Base-by-base conservation (phyloP, 2,329 filamentous ascomycete species). In the Penicillium concentricum region DNA sequence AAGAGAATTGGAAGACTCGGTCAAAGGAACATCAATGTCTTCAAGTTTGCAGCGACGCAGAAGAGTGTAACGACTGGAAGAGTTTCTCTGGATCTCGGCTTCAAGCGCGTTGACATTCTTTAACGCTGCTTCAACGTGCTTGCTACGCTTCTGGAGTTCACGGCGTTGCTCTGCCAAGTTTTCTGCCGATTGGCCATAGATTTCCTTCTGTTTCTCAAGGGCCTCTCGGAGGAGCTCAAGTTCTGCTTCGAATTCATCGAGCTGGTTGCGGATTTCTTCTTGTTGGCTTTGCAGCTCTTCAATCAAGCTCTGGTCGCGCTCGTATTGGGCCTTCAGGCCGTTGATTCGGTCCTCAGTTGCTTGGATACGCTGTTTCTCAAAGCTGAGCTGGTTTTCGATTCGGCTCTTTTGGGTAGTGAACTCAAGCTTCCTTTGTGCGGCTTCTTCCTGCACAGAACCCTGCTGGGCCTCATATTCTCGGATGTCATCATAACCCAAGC, bases 381-480 rank as follows among this genome's bases (percentile, higher is more conserved):
- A 87, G 59, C 77, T 81, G 48, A 87, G 76, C 63, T 85, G 79
- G 63, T 84, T 85, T 63, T 86, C 79, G 45, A 88, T 79, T 51
- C 79, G 81, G 58, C 81, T 85, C 64, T 82, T 83, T 71, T 99
- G 94, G 4, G 89, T 87, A 54, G 88, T 89, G 67, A 96, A 97
- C 63, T 92, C 87, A 51, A 90, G 87, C 61, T 91, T 91, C 79
- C 92, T 92, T 74, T 94, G 87, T 0, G 88, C 87, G 43, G 90
- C 90, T 72, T 97, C 91, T 72, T 96, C 91, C 74, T 97, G 92
- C 47, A 96, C 79, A 41, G 89, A 92, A 47, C 94, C 93, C 75
- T 97, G 94, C 64, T 95, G 92, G 26, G 89, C 89, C 72, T 97
- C 92, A 68, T 97, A 99, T 56, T 91, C 90, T 57, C 93, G 90